Conservation (phyloP, 1,284 basidiomycete genomes). For the Omphalotus olearius region DNA sequence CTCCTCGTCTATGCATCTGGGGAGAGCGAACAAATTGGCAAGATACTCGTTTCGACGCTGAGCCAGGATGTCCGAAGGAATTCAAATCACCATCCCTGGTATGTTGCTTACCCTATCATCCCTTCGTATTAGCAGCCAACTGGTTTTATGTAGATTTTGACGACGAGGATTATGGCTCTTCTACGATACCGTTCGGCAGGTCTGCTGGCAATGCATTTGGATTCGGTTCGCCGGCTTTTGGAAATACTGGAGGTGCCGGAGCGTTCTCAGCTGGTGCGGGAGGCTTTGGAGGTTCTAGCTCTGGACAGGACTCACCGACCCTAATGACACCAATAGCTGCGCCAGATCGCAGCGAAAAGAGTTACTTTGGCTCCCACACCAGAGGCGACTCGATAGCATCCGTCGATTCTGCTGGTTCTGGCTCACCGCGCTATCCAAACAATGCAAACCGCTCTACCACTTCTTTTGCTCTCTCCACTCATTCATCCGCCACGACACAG, state of each 20-base stretch:
- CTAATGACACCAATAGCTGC: slow-evolving; percentile 45
- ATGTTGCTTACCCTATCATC: slow-evolving; percentile 18
- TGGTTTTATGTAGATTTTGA: slow-evolving; percentile 50
- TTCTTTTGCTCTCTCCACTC: slow-evolving; percentile 41
- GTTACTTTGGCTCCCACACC: slow-evolving; percentile 62
- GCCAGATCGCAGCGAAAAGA: slow-evolving; percentile 47
- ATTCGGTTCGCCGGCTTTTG: slow-evolving; percentile 22
- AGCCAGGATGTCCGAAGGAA: slow-evolving; percentile 40
- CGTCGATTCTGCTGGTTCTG: slow-evolving; percentile 62
- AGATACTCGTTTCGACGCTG: no score
- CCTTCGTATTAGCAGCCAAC: background rate
- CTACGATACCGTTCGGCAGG: slow-evolving; percentile 63
- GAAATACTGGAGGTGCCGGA: no score
- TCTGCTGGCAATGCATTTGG: slow-evolving; percentile 36
- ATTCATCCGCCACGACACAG: slow-evolving; percentile 47
- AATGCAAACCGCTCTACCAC: slow-evolving; percentile 36
- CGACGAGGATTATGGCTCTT: slow-evolving; percentile 63
- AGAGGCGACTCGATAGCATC: slow-evolving; percentile 73
- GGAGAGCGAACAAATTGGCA: no score
- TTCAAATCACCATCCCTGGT: slow-evolving; percentile 84
- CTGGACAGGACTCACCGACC: slow-evolving; percentile 64
- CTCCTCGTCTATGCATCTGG: no score
- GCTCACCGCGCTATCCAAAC: slow-evolving; percentile 35
- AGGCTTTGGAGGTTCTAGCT: slow-evolving; percentile 25
- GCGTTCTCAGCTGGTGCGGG: slow-evolving; percentile 6